A percentile compares a stretch with the other conserved stretches of the same genome.
These are phyloP conservation scores for Russula abietina DNA, from an alignment of 768 basidiomycete genomes.

Conservation along the genomic window DNA sequence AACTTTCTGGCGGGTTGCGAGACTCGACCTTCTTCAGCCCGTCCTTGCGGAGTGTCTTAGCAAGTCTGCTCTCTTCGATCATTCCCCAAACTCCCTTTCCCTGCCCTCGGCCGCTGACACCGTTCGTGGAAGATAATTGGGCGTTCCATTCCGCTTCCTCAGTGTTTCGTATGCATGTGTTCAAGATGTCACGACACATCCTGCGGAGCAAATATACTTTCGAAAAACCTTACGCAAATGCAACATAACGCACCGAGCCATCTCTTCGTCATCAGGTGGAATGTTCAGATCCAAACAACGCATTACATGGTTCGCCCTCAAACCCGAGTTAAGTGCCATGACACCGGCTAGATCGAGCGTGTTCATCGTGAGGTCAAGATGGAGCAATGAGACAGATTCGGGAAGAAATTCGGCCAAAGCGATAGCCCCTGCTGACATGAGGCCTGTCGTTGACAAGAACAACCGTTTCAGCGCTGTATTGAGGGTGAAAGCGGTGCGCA, in stretches of 20 bases:
- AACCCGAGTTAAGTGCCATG: constrained; percentile 81
- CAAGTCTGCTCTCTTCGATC: constrained; percentile 82
- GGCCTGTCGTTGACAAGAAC: constrained; percentile 78
- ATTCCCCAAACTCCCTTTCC: constrained; percentile 74
- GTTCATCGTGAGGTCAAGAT: constrained; percentile 87
- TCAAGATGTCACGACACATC: constrained; percentile 84
- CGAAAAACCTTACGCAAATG: neutral
- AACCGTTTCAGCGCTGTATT: constrained; percentile 88
- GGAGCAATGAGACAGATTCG: constrained; percentile 78
- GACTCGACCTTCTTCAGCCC: constrained; percentile 51
- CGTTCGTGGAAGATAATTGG: constrained; percentile 25
- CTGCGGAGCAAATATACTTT: constrained; percentile 30
- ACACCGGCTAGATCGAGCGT: constrained; percentile 83
- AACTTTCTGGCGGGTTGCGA: constrained; percentile 23
- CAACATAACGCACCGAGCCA: constrained; percentile 49
- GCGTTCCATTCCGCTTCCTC: constrained; percentile 63
- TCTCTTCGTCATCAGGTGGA: constrained; percentile 76
- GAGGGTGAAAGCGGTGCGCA: constrained; percentile 88
- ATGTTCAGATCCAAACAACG: constrained; percentile 92
- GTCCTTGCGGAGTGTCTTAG: constrained; percentile 55
- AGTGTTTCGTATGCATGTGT: constrained; percentile 88
- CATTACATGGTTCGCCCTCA: constrained; percentile 80
- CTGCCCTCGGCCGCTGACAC: constrained; percentile 45
- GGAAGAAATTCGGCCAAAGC: constrained; percentile 95
- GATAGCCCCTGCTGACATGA: constrained; percentile 83